phyloP scores from a whole-genome alignment of 73 alveolate species.

The Uronychia setigera region DNA sequence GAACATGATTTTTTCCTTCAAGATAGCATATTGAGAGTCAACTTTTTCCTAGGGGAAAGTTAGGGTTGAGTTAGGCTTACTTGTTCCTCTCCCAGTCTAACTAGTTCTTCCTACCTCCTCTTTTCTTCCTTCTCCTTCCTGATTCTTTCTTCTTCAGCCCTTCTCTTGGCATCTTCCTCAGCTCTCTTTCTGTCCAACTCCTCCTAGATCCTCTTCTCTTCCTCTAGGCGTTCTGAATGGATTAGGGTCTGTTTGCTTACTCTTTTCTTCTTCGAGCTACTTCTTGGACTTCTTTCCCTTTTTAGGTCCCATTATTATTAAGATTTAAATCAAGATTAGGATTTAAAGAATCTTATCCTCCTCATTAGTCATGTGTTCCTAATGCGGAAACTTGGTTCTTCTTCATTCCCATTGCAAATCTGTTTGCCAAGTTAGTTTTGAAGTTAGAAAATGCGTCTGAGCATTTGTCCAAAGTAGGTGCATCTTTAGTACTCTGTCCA shows the following conservation, averaged over 20 bases:
- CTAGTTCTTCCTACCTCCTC: conserved; percentile 54
- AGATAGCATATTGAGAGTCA: conserved; percentile 7
- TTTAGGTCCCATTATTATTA: conserved; percentile 16
- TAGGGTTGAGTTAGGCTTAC: background rate
- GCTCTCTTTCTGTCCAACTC: conserved; percentile 66
- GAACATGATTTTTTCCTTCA: conserved; percentile 33
- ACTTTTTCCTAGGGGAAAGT: background rate
- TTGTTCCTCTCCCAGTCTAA: conserved; percentile 47
- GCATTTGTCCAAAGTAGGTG: conserved; percentile 28
- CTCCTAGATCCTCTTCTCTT: conserved; percentile 60
- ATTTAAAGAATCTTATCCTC: too few species aligned
- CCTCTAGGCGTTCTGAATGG: conserved; percentile 50
- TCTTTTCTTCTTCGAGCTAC: conserved; percentile 68
- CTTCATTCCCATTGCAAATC: too few species aligned
- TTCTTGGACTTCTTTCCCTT: conserved; percentile 72
- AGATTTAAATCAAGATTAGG: too few species aligned
- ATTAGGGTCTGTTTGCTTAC: background rate
- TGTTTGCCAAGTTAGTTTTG: too few species aligned
- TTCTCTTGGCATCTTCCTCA: conserved; percentile 48
- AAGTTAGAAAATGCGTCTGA: background rate
- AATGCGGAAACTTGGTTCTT: too few species aligned
- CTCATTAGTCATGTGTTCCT: too few species aligned
- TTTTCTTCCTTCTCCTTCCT: conserved; percentile 60
- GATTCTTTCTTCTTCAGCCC: conserved; percentile 59
- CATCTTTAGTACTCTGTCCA: conserved; percentile 11